Percentiles rank a stretch among this genome's conserved stretches.
Conservation (phyloP, 1,284 basidiomycete genomes). For the Rhodotorula sp. region DNA sequence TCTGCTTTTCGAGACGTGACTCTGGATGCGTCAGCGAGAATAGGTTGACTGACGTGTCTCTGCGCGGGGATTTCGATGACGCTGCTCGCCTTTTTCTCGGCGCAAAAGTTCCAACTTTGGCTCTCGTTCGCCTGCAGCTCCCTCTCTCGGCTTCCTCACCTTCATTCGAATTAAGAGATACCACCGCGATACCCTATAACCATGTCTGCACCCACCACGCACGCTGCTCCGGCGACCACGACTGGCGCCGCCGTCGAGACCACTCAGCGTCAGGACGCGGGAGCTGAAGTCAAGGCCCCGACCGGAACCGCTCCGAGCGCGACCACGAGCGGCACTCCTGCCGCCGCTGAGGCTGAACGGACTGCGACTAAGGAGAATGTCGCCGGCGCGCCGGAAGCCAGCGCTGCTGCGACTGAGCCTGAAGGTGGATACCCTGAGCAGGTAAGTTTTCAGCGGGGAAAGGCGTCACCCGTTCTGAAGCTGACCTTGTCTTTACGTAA, state of each 20-base stretch:
- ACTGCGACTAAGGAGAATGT: neutral
- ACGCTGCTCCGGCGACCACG: neutral
- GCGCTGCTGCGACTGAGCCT: neutral
- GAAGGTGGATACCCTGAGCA: constrained; percentile 11
- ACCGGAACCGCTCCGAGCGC: too few relatives aligned
- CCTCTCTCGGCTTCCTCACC: neutral
- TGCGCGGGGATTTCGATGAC: neutral
- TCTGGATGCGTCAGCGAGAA: too few relatives aligned
- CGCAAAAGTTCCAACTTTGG: neutral
- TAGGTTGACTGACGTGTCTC: neutral
- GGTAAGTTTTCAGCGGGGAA: too few relatives aligned
- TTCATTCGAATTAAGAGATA: neutral
- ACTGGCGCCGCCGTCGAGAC: constrained; percentile 27
- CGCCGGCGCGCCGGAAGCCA: neutral
- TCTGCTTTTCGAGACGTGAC: too few relatives aligned
- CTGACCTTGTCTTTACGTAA: too few relatives aligned
- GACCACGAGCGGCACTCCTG: neutral
- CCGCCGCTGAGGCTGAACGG: neutral
- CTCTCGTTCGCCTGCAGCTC: neutral
- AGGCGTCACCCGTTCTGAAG: too few relatives aligned
- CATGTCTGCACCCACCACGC: neutral
- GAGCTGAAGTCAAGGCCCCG: neutral
- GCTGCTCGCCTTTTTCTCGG: neutral
- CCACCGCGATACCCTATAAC: neutral
- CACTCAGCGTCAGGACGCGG: constrained; percentile 25